A percentile compares a stretch with the other conserved stretches of the same genome.
phyloP scores from a whole-genome alignment of 352 stramenopile species.

The Phytophthora cactorum region DNA sequence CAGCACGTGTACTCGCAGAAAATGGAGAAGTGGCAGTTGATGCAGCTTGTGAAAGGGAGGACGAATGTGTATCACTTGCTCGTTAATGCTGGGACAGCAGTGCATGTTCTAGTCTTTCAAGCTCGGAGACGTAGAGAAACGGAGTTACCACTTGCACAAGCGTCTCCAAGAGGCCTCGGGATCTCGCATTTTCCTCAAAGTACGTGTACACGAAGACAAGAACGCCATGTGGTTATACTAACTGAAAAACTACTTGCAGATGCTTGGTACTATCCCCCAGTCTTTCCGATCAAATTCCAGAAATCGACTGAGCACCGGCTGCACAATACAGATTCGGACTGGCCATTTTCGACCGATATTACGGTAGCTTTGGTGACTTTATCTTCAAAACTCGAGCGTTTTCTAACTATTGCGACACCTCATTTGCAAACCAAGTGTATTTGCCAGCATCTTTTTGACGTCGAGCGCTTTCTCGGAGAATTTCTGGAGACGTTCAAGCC shows the following conservation, averaged over 20 bases:
- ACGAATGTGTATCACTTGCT: conserved; percentile 49
- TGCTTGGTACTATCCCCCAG: conserved; percentile 49
- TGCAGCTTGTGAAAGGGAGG: conserved; percentile 26
- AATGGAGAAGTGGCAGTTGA: conserved; percentile 59
- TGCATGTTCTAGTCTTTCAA: conserved; percentile 48
- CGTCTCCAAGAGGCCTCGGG: conserved; percentile 8
- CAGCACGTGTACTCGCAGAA: conserved; percentile 35
- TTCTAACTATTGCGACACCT: background rate
- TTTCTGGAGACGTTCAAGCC: conserved; percentile 55
- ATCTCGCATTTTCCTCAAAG: conserved; percentile 40
- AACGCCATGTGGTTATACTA: background rate
- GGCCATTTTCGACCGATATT: conserved; percentile 8
- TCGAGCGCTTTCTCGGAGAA: conserved; percentile 56
- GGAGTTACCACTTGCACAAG: background rate
- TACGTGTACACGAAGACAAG: conserved; percentile 6
- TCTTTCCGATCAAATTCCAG: conserved; percentile 47
- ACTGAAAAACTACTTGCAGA: conserved; percentile 15
- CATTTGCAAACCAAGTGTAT: conserved; percentile 34
- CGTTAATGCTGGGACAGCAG: conserved; percentile 47
- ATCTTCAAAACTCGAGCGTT: background rate
- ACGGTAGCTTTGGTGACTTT: conserved; percentile 20
- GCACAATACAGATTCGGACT: background rate
- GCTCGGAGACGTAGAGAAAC: conserved; percentile 1
- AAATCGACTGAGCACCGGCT: conserved; percentile 7
- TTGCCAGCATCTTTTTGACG: conserved; percentile 59